These are phyloP conservation scores for Colletotrichum shisoi DNA, from an alignment of 2,329 filamentous ascomycete genomes.

Conservation along the genomic window DNA sequence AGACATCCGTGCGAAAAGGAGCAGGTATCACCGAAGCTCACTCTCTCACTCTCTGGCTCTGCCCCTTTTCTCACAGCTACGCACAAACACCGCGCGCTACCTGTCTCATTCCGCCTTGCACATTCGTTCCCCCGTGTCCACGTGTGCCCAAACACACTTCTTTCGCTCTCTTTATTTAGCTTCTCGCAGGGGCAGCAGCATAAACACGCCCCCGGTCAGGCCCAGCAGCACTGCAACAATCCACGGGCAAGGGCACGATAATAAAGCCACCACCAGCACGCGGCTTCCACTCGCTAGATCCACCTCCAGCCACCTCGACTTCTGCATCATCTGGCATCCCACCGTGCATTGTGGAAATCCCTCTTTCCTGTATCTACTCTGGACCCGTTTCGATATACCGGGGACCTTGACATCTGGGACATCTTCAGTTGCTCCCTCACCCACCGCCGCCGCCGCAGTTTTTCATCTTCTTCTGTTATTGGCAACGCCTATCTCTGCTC, in stretches of 20 bases:
- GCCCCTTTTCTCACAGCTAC: constrained; percentile 15
- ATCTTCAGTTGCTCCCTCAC: background rate
- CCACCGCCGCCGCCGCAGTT: constrained; percentile 21
- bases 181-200: constrained; percentile 31
- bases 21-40: constrained; percentile 8
- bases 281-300: constrained; percentile 32
- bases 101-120: constrained; percentile 28
- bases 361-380: background rate
- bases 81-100: constrained; percentile 1
- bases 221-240: constrained; percentile 9
- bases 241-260: constrained; percentile 18
- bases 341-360: constrained; percentile 1
- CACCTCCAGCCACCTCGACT: constrained; percentile 38
- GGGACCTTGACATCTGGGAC: background rate
- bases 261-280: constrained; percentile 26
- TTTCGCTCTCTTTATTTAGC: background rate
- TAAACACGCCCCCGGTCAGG: constrained; percentile 17
- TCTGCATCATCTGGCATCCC: constrained; percentile 18
- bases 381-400: background rate
- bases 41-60: background rate
- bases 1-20: constrained; percentile 21
- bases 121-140: constrained; percentile 26
- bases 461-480: background rate
- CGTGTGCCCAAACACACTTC: constrained; percentile 12
- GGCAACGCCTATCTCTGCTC: background rate